These are phyloP conservation scores for Alternaria brassicicola DNA, from an alignment of 2,329 filamentous ascomycete species.

Conservation along the genomic window DNA sequence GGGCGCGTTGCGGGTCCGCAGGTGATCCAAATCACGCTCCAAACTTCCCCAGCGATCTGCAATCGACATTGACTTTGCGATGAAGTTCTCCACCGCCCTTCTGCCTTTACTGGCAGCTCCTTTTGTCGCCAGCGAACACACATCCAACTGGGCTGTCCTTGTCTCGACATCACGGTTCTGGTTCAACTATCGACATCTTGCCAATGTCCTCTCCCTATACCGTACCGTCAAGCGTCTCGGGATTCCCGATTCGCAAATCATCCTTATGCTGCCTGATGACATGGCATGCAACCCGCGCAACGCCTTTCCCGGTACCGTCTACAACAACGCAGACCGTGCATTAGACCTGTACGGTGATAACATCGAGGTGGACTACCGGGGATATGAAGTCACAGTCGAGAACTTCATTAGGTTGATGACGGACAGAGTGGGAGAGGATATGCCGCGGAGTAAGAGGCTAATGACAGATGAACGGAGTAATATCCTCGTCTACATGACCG, in stretches of 20 bases:
- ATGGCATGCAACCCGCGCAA: conserved; percentile 99
- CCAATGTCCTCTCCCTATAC: conserved; percentile 96
- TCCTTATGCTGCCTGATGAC: conserved; percentile 99
- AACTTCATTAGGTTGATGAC: conserved; percentile 97
- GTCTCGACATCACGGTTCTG: conserved; percentile 98
- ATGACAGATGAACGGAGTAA: conserved; percentile 96
- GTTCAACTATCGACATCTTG: conserved; percentile 99
- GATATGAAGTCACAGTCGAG: conserved; percentile 98
- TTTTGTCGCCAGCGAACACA: conserved; percentile 73
- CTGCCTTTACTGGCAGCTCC: conserved; percentile 40
- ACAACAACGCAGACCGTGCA: conserved; percentile 95
- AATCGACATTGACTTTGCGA: conserved; percentile 2
- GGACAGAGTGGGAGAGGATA: conserved; percentile 91
- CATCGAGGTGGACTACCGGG: conserved; percentile 97
- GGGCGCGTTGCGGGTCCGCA: conserved; percentile 10
- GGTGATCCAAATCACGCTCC: background rate
- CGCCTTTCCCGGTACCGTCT: conserved; percentile 95
- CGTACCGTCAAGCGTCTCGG: conserved; percentile 97
- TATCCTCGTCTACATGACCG: conserved; percentile 98
- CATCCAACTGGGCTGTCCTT: conserved; percentile 99
- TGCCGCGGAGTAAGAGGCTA: conserved; percentile 90
- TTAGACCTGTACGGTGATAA: conserved; percentile 98
- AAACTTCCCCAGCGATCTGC: background rate
- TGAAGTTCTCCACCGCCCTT: conserved; percentile 36
- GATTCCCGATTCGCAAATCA: conserved; percentile 98